Evolutionary conservation across 441 rosid genomes (phyloP).

Genomic region (Populus hybrid): DNA sequence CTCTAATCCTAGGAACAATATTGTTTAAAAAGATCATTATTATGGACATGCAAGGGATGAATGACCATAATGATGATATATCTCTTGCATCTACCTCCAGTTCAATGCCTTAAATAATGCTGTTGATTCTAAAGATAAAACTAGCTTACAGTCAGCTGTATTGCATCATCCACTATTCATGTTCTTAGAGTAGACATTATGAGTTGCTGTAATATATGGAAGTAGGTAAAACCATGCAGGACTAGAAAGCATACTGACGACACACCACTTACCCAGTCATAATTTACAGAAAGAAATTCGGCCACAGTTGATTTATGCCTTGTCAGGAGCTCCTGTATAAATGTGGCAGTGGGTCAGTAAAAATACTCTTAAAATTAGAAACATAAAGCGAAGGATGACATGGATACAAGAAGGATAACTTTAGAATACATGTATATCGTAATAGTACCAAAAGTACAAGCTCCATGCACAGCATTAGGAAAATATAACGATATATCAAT

Average conservation of each 20-base stretch:
- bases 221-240: background rate
- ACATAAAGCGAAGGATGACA: background rate
- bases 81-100: background rate
- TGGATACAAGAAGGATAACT: background rate
- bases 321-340: conserved; percentile 66
- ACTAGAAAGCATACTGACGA: background rate
- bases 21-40: background rate
- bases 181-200: background rate
- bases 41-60: background rate
- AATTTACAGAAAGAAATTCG: conserved; percentile 59
- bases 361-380: background rate
- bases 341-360: conserved; percentile 7
- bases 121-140: background rate
- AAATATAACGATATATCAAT: background rate
- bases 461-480: background rate
- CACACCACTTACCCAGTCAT: conserved; percentile 56
- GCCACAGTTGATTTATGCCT: conserved; percentile 86
- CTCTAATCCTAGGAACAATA: background rate
- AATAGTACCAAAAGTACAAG: background rate
- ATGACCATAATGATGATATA: background rate
- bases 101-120: background rate
- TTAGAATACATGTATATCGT: background rate
- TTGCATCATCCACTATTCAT: background rate
- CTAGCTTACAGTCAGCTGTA: background rate
- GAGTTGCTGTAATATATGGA: background rate